Evolutionary conservation across 148 eudicot species (phyloP), one percentile per base, ranked within the genome.

Genomic region (Euryodendron excelsum): DNA sequence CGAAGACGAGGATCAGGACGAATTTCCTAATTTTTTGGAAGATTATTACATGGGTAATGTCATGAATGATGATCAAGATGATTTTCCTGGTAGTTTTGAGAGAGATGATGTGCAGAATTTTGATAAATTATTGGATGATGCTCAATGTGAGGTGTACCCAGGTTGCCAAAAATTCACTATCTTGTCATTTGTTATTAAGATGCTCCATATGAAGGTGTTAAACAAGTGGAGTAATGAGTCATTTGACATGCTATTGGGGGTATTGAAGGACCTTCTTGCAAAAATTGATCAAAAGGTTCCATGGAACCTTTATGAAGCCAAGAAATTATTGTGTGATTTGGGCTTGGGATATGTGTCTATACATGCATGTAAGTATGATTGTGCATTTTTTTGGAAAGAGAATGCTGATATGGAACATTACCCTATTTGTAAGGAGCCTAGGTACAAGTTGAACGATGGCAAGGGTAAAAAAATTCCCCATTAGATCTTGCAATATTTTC

Each of bases 281-380:
- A n/a, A 41, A 34, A 23, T 31, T n/a, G 72, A 69, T 25, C 20
- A 39, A 10, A 69, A 69, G 21, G 72, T 69, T 9, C 72, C 72
- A 21, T 69, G 72, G 72, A 41, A 28, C 52, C 21, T 69, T 39
- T 69, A 69, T 36, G 72, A 69, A 27, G 15, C 72, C 28, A 41
- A 69, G 23, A 69, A 39, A 36, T 69, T 69, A 5, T 41, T 69
- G 18, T n/a, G 72, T 25, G 30, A 34, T n/a, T n/a, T 69, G 17
- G 71, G n/a, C n/a, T 34, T 67, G 17, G 47, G 71, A 30, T 67
- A 67, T 67, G 23, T 34, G 23, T 2, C 28, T 21, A 69, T 69
- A 18, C 52, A 69, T 69, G 72, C 72, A 34, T 69, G 52, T 50
- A 69, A 69, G 52, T 69, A 39, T 47, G 50, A 47, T 47, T 47